Evolutionary conservation across 305 asterid species (phyloP).

Genomic region (Solanum hybrid): DNA sequence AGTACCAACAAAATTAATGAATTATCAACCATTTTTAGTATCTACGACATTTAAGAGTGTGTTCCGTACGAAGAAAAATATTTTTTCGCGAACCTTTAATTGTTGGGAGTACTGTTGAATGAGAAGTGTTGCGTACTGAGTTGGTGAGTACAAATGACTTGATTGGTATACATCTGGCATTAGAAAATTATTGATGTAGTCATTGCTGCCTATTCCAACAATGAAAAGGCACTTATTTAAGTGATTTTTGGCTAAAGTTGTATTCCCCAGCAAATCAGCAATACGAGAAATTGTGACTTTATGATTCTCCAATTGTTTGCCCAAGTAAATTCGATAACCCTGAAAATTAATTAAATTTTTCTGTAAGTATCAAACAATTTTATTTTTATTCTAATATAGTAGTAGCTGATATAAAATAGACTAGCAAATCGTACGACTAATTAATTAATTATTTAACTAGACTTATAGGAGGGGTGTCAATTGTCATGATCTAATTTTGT

Average conservation of each 20-base stretch:
- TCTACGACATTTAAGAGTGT: not conserved
- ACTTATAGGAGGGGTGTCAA: not conserved
- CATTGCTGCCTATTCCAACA: slow-evolving; percentile 43
- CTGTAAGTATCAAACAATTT: not conserved
- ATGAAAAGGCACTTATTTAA: slow-evolving; percentile 33
- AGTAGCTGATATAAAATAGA: not conserved
- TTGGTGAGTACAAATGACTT: slow-evolving; percentile 15
- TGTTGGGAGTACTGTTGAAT: not conserved
- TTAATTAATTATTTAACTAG: not conserved
- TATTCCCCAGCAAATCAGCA: not conserved
- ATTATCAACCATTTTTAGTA: not conserved
- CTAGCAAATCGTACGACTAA: not conserved
- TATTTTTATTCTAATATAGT: not conserved
- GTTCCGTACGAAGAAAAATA: not conserved
- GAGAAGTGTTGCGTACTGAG: slow-evolving; percentile 21
- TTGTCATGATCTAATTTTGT: not conserved
- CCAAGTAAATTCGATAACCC: slow-evolving; percentile 41
- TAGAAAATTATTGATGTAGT: slow-evolving; percentile 53
- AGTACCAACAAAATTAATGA: not conserved
- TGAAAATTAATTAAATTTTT: not conserved
- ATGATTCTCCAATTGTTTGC: slow-evolving; percentile 34
- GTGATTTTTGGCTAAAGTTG: not conserved
- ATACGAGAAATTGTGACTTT: not conserved
- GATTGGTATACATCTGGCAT: slow-evolving; percentile 13
- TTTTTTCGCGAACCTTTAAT: not conserved